phyloP scores from a whole-genome alignment of 2,329 filamentous ascomycete genomes.

The Trichoderma sp. region DNA sequence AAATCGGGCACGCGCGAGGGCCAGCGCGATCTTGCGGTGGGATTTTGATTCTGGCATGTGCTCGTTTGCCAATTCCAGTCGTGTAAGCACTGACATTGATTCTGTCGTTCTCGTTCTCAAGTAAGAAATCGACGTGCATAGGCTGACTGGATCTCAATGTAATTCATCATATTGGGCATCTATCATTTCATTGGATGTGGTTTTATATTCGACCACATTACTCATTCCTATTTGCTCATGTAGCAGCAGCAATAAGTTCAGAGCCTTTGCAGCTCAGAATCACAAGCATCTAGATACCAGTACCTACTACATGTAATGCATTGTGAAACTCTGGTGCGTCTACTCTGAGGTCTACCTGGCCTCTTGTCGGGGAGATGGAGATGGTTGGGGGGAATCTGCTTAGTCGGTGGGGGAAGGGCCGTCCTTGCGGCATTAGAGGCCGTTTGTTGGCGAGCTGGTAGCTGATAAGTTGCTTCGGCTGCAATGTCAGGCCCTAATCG shows the following conservation, averaged over 20 bases:
- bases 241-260: neutral
- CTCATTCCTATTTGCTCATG: neutral
- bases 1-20: neutral
- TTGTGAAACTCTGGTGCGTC: neutral
- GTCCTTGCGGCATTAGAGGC: neutral
- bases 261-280: neutral
- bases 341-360: conserved; percentile 20
- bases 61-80: neutral
- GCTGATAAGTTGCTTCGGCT: neutral
- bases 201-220: neutral
- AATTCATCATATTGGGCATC: neutral
- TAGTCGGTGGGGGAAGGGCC: conserved; percentile 24
- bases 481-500: neutral
- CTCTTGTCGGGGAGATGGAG: conserved; percentile 27
- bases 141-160: neutral
- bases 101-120: neutral
- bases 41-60: neutral
- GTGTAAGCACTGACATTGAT: neutral
- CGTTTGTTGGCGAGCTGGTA: conserved; percentile 1
- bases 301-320: neutral
- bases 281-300: neutral
- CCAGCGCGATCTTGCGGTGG: neutral
- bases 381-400: conserved; percentile 16
- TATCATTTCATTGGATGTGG: neutral
- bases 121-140: neutral